phyloP scores from a whole-genome alignment of 345 rosid genomes.

The Corymbia maculata region DNA sequence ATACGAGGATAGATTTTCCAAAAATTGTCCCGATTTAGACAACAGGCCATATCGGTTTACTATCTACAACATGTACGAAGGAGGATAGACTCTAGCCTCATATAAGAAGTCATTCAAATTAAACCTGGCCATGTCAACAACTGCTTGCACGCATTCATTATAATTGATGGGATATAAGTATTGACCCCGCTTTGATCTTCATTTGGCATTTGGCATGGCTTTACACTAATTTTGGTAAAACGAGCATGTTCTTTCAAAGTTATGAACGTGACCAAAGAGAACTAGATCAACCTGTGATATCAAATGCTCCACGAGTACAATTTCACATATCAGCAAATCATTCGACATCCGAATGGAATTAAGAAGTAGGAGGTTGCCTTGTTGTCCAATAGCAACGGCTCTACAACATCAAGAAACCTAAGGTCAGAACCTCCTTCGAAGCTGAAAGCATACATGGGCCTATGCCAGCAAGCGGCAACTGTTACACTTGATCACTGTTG shows the following conservation, averaged over 20 bases:
- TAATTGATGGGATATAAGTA: conserved; percentile 39
- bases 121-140: conserved; percentile 66
- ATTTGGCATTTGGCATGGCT: conserved; percentile 40
- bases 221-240: conserved; percentile 20
- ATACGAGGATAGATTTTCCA: not conserved
- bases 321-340: not conserved
- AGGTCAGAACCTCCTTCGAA: conserved; percentile 3
- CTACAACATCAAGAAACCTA: conserved; percentile 8
- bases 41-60: not conserved
- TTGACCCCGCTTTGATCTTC: conserved; percentile 35
- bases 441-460: conserved; percentile 41
- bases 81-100: conserved; percentile 6
- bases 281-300: conserved; percentile 38
- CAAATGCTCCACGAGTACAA: not conserved
- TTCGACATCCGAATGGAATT: not conserved
- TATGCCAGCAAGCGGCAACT: conserved; percentile 29
- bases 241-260: conserved; percentile 53
- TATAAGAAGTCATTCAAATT: conserved; percentile 19
- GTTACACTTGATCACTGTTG: not conserved
- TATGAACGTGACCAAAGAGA: conserved; percentile 60
- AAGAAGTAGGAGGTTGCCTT: conserved; percentile 17
- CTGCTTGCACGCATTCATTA: conserved; percentile 40
- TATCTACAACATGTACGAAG: not conserved
- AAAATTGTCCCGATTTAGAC: not conserved
- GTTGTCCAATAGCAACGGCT: conserved; percentile 31